These are phyloP conservation scores for Magnaporthiopsis incrustans DNA, from an alignment of 2,329 filamentous ascomycete species.

Conservation along the genomic window DNA sequence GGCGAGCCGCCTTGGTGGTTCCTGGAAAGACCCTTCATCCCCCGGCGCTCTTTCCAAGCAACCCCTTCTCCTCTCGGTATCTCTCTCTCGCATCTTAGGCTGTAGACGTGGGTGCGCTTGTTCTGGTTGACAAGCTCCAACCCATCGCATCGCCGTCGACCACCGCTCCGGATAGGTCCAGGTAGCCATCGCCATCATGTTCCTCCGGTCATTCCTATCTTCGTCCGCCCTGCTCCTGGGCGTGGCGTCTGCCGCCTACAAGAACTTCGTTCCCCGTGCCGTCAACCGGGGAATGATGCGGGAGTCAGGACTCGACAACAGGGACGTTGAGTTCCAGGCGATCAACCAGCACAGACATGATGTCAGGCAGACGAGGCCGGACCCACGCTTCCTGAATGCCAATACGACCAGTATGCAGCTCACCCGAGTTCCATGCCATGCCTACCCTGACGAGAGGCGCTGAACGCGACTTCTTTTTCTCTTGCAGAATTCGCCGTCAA, in stretches of 20 bases:
- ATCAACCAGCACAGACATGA: background rate
- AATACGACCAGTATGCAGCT: background rate
- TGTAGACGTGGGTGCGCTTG: background rate
- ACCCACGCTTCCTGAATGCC: background rate
- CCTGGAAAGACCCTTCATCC: background rate
- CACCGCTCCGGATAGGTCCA: background rate
- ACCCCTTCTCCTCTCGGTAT: background rate
- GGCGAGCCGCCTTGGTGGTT: background rate
- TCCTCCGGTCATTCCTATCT: background rate
- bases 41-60: background rate
- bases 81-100: background rate
- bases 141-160: background rate
- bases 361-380: background rate
- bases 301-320: background rate
- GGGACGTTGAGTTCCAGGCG: background rate
- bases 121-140: background rate
- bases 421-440: background rate
- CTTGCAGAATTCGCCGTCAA: conserved; percentile 52
- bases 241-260: background rate
- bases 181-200: background rate
- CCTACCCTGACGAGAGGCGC: background rate
- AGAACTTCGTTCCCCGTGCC: background rate
- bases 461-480: background rate
- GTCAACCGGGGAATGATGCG: background rate
- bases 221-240: background rate